Percentiles rank a stretch among this genome's conserved stretches.
phyloP scores from a whole-genome alignment of 2,329 filamentous ascomycete species.

The Epicoccum nigrum region DNA sequence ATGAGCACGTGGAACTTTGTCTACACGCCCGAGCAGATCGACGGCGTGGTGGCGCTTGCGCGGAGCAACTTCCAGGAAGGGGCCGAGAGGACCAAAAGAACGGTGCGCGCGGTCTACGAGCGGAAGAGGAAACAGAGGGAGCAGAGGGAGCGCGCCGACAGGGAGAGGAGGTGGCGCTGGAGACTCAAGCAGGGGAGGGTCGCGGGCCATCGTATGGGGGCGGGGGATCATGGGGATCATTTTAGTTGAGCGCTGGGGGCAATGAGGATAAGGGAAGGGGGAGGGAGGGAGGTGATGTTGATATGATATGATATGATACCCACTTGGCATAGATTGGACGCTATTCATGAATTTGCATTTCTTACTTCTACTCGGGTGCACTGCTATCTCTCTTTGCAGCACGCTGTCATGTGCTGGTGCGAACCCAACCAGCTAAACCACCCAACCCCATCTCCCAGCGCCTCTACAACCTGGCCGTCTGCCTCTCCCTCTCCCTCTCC shows the following conservation, averaged over 20 bases:
- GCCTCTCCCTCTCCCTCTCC: no score
- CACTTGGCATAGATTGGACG: slow-evolving; percentile 17
- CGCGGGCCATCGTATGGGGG: slow-evolving; percentile 60
- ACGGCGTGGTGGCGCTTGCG: slow-evolving; percentile 80
- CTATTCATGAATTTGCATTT: no score
- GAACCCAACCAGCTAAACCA: no score
- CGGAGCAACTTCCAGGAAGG: slow-evolving; percentile 87
- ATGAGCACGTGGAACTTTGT: slow-evolving; percentile 98
- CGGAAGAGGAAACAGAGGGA: slow-evolving; percentile 77
- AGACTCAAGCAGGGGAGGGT: slow-evolving; percentile 56
- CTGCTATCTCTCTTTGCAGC: no score
- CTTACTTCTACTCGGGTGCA: no score
- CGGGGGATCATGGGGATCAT: slow-evolving; percentile 64
- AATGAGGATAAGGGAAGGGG: background rate
- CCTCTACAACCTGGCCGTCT: no score
- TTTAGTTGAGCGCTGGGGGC: slow-evolving; percentile 65
- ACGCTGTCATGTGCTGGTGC: no score
- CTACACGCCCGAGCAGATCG: slow-evolving; percentile 89
- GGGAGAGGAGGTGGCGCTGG: slow-evolving; percentile 45
- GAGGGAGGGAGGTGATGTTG: background rate
- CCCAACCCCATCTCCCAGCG: no score
- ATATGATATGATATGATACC: slow-evolving; percentile 11
- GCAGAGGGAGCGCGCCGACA: slow-evolving; percentile 54
- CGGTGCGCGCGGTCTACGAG: slow-evolving; percentile 89
- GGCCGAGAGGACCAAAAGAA: slow-evolving; percentile 74